phyloP scores from a whole-genome alignment of 306 rosid species.

The Medicago lupulina region DNA sequence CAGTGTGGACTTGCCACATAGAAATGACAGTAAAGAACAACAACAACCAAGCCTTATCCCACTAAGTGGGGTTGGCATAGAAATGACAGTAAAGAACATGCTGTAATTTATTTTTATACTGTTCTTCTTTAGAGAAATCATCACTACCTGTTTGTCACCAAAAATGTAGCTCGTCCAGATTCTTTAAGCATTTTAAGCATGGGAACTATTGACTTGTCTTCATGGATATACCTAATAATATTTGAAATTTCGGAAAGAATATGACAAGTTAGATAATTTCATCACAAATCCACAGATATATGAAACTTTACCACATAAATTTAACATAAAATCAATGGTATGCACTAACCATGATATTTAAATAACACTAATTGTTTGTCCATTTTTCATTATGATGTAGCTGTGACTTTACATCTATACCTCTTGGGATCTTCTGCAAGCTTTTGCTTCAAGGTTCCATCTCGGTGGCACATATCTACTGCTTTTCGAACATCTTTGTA shows the following conservation, averaged over 20 bases:
- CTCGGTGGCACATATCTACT: constrained; percentile 97
- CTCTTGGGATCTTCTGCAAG: constrained; percentile 87
- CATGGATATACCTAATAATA: constrained; percentile 74
- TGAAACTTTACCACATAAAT: constrained; percentile 28
- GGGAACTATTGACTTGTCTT: constrained; percentile 78
- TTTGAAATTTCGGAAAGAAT: constrained; percentile 42
- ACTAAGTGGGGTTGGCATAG: no score
- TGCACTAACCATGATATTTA: neutral
- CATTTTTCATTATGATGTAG: neutral
- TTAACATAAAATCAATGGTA: constrained; percentile 14
- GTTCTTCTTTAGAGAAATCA: neutral
- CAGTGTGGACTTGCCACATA: neutral
- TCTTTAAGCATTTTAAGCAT: constrained; percentile 92
- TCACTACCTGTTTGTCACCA: constrained; percentile 92
- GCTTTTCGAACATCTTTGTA: constrained; percentile 99
- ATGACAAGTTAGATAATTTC: constrained; percentile 32
- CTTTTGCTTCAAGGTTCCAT: constrained; percentile 96
- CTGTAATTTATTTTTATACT: neutral
- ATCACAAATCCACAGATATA: constrained; percentile 24
- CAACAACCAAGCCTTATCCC: no score
- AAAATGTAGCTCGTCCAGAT: constrained; percentile 91
- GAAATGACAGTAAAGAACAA: no score
- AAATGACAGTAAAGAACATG: no score
- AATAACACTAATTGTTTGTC: neutral
- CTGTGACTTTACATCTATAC: constrained; percentile 50